Evolutionary conservation across 1,284 basidiomycete genomes (phyloP).

Genomic region (Pseudozyma pruni): DNA sequence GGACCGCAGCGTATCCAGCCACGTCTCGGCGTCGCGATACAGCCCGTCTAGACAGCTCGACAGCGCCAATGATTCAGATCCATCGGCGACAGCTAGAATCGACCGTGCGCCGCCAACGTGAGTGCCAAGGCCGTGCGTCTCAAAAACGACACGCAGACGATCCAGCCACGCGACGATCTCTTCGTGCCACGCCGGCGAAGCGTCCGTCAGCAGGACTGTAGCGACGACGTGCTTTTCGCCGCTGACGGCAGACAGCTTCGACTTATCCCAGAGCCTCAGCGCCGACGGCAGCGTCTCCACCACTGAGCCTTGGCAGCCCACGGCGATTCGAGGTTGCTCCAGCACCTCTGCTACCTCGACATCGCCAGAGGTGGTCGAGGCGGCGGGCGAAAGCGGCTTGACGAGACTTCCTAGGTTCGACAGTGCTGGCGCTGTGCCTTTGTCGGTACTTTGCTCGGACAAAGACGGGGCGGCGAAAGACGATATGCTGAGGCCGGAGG

Average conservation of each 20-base stretch:
- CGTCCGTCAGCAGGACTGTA: conserved; percentile 47
- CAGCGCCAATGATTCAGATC: conserved; percentile 21
- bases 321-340: conserved; percentile 46
- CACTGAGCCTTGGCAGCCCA: conserved; percentile 56
- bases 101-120: conserved; percentile 23
- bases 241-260: conserved; percentile 51
- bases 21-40: conserved; percentile 32
- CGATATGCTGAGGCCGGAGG: conserved; percentile 19
- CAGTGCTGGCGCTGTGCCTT: neutral
- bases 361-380: neutral
- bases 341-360: conserved; percentile 27
- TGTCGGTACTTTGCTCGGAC: neutral
- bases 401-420: conserved; percentile 20
- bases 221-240: conserved; percentile 52
- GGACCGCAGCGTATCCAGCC: conserved; percentile 47
- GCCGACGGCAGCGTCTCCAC: conserved; percentile 47
- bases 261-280: conserved; percentile 62
- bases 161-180: conserved; percentile 52
- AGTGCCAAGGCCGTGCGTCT: conserved; percentile 49
- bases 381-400: neutral
- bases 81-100: conserved; percentile 39
- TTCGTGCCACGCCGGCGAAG: conserved; percentile 37
- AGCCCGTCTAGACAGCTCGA: conserved; percentile 42
- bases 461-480: neutral
- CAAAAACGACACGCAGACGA: conserved; percentile 35